A percentile compares a stretch with the other conserved stretches of the same genome.
Conservation (phyloP, 2,329 filamentous ascomycete species). For the Emmonsiellopsis sp. region DNA sequence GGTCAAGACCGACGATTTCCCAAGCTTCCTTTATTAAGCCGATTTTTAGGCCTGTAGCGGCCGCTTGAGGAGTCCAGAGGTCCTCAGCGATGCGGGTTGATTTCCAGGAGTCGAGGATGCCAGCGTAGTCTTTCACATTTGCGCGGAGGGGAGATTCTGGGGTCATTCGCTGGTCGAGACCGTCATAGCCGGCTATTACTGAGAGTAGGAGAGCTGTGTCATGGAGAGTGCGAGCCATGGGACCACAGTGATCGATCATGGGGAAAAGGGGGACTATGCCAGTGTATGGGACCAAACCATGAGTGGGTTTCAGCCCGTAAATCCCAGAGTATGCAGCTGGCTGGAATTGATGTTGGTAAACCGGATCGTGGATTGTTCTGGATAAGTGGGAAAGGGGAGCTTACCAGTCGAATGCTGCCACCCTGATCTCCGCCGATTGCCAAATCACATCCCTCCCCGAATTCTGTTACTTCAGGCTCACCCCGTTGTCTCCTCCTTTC, state of each 20-base stretch:
- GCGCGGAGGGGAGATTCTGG: background rate
- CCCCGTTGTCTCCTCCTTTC: background rate
- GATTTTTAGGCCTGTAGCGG: background rate
- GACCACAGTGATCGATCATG: background rate
- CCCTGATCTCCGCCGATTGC: background rate
- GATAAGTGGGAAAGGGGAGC: background rate
- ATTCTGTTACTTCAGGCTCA: background rate
- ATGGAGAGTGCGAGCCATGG: background rate
- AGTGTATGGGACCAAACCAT: background rate
- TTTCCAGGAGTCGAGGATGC: background rate
- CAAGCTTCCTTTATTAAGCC: background rate
- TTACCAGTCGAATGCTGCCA: background rate
- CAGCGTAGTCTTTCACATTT: background rate
- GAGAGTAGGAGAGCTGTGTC: background rate
- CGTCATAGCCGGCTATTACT: background rate
- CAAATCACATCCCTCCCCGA: background rate
- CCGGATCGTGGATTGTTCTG: background rate
- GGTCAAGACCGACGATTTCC: background rate
- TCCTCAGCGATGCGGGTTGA: background rate
- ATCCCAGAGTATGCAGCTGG: background rate
- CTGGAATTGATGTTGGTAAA: background rate
- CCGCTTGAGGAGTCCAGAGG: background rate
- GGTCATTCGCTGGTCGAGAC: background rate
- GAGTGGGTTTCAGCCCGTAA: background rate
- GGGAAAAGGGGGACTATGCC: background rate